phyloP scores from a whole-genome alignment of 805 yeast species.

The Torulaspora microellipsoides region DNA sequence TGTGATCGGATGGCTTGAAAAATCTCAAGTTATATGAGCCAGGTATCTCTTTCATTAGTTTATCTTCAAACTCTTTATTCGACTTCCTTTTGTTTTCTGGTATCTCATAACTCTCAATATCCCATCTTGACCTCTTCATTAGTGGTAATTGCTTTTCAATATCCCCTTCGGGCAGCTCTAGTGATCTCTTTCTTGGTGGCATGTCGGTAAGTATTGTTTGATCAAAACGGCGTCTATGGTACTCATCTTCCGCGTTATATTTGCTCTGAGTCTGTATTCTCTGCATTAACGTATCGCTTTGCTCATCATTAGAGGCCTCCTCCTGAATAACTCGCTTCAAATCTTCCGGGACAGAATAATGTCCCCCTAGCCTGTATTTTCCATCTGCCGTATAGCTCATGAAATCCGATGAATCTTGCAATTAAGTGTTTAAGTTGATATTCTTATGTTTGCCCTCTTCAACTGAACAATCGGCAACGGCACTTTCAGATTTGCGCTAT shows the following conservation, averaged over 20 bases:
- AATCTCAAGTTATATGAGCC: constrained; percentile 61
- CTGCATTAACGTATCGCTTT: constrained; percentile 31
- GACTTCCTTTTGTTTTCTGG: constrained; percentile 44
- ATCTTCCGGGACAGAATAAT: constrained; percentile 40
- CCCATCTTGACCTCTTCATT: constrained; percentile 33
- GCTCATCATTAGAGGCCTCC: constrained; percentile 22
- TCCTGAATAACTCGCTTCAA: constrained; percentile 28
- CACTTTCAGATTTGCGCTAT: no score
- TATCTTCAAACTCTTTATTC: constrained; percentile 31
- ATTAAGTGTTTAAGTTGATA: no score
- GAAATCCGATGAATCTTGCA: no score
- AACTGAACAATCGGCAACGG: no score
- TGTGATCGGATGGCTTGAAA: constrained; percentile 67
- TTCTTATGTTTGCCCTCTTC: no score
- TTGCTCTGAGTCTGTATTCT: constrained; percentile 27
- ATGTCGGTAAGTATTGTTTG: constrained; percentile 32
- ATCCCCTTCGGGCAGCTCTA: constrained; percentile 26
- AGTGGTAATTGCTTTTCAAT: constrained; percentile 11
- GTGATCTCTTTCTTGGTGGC: constrained; percentile 38
- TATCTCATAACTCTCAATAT: constrained; percentile 42
- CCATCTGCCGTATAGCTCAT: constrained; percentile 1
- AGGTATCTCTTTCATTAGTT: constrained; percentile 52
- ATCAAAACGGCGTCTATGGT: constrained; percentile 41
- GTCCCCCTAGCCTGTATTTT: constrained; percentile 33
- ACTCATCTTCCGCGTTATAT: constrained; percentile 42